Evolutionary conservation across 495 filamentous ascomycete species (phyloP), one percentile per base, ranked within the genome.

Genomic region (Cercophora scortea): DNA sequence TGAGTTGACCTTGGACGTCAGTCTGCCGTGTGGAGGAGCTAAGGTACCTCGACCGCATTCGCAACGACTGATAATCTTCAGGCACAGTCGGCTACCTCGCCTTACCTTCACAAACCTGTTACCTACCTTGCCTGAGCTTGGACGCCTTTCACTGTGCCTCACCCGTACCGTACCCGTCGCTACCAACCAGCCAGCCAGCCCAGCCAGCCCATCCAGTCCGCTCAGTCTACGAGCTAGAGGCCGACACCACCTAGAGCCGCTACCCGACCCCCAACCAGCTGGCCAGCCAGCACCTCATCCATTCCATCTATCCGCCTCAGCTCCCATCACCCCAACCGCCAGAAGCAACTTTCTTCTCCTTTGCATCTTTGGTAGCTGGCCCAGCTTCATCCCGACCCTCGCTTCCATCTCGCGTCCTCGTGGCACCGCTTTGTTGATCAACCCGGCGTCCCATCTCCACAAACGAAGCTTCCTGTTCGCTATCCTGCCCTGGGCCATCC

Each of bases 1-100:
- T 67, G 52, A 61, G 41, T 67, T 65, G 66, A 63, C 55, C 56
- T 67, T 61, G 64, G 64, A 67, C 65, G 59, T 66, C 63, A 67
- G 56, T 47, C 43, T 60, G 64, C 62, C 53, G 56, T 58, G 64
- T 60, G 54, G 60, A 60, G 55, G 46, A 33, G 13, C 47, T 50
- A 41, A 35, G 42, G 9, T 51, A 32, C 33, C 45, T 16, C 25
- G 25, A 25, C 25, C 25, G 25, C 5, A 25, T 2, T 25, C 2
- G 5, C 25, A 5, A 25, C 25, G 25, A 52, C 44, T 32, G 45
- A 50, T 46, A 46, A 50, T 35, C 57, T 47, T 36, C 54, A 32
- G 32, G 53, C 47, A 42, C 58, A 54, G 45, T 51, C 50, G 32
- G 40, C 42, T 25, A 25, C 25, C 25, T 25, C 25, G 25, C 25